These are phyloP conservation scores for Paracorniculantispora psalliotae DNA, from an alignment of 2,329 filamentous ascomycete species.

Conservation along the genomic window DNA sequence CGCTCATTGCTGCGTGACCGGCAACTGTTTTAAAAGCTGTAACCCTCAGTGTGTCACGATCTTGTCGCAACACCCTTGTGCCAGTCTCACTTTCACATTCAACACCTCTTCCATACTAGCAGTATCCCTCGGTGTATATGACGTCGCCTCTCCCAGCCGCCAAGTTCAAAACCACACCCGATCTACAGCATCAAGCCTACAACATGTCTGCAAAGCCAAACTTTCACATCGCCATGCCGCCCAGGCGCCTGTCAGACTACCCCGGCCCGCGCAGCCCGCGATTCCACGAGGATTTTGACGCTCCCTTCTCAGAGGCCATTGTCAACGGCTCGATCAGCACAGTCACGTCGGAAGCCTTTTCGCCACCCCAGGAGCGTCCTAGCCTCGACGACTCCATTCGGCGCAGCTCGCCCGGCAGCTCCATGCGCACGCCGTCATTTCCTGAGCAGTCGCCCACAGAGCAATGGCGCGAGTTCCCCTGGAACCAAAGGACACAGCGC, in stretches of 20 bases:
- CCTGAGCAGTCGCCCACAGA: conserved; percentile 15
- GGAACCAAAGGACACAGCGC: conserved; percentile 23
- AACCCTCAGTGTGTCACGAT: conserved; percentile 10
- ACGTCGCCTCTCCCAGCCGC: background rate
- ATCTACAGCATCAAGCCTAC: background rate
- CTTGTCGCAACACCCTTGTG: background rate
- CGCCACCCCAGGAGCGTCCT: conserved; percentile 21
- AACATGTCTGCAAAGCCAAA: conserved; percentile 13
- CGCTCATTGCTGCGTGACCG: conserved; percentile 9
- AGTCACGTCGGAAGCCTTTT: conserved; percentile 23
- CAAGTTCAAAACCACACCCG: background rate
- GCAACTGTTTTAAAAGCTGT: conserved; percentile 8
- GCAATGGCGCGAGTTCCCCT: conserved; percentile 23
- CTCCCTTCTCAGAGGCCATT: conserved; percentile 32
- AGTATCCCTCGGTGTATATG: background rate
- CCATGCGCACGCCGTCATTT: conserved; percentile 10
- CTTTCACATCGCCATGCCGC: conserved; percentile 13
- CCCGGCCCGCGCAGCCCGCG: conserved; percentile 24
- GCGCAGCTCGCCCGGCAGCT: conserved; percentile 11
- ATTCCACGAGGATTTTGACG: conserved; percentile 35
- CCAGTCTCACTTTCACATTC: background rate
- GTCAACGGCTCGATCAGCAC: conserved; percentile 28
- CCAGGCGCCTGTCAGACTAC: conserved; percentile 12
- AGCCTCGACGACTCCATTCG: conserved; percentile 23
- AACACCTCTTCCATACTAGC: background rate